These are phyloP conservation scores for Cenchrus purpureus DNA, from an alignment of 176 grass and related monocot species.

Conservation along the genomic window DNA sequence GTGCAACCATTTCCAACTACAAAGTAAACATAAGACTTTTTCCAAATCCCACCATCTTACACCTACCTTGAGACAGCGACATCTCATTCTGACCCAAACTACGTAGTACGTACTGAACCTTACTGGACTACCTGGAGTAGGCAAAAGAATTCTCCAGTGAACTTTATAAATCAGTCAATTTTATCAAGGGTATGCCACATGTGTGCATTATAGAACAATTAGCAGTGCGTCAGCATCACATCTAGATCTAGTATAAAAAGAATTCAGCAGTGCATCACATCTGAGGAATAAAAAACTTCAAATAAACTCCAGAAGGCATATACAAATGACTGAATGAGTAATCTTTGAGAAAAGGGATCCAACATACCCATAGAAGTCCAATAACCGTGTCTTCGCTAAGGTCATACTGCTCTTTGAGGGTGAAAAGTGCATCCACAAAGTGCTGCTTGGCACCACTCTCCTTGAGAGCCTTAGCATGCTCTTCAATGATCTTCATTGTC, in stretches of 20 bases:
- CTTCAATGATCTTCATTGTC: conserved; percentile 85
- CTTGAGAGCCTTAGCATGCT: conserved; percentile 64
- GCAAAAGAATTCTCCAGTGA: not conserved
- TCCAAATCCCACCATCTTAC: conserved; percentile 31
- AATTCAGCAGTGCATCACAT: not conserved
- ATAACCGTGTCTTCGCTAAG: conserved; percentile 80
- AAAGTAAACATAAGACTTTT: conserved; percentile 43
- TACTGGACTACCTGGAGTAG: conserved; percentile 18
- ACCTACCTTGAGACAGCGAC: conserved; percentile 47
- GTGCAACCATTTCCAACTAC: conserved; percentile 15
- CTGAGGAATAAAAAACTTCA: not conserved
- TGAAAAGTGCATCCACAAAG: conserved; percentile 80
- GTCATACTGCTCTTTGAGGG: conserved; percentile 71
- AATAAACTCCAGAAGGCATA: conserved; percentile 7
- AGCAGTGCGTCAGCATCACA: not conserved
- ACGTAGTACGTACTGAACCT: not conserved
- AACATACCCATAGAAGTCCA: conserved; percentile 83
- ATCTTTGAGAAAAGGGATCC: not conserved
- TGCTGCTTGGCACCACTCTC: conserved; percentile 75
- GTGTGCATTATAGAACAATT: conserved; percentile 7
- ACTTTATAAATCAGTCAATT: conserved; percentile 7
- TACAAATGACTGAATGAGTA: not conserved
- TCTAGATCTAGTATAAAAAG: not conserved
- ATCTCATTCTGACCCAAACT: conserved; percentile 28
- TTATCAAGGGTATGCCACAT: conserved; percentile 9